Evolutionary conservation across 2,329 filamentous ascomycete genomes (phyloP), one percentile per base, ranked within the genome.

Genomic region (Trichoderma lentiforme): DNA sequence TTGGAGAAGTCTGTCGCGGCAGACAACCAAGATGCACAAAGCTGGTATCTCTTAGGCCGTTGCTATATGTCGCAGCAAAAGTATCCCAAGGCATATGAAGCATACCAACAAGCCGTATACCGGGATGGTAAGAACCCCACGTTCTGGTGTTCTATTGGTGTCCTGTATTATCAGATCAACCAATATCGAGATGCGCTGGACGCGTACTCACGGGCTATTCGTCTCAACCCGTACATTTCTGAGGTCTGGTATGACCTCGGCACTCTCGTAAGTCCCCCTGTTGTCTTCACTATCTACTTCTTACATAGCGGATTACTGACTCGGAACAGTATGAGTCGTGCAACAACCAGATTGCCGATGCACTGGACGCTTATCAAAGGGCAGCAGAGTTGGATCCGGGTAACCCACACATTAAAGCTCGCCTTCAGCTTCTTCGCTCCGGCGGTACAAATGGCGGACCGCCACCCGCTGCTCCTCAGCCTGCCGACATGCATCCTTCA

Each of bases 61-160:
- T 98, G 96, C 85, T 99, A 98, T 86, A 98, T 99, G 96, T 97
- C 95, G 75, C 95, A 98, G 83, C 94, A 97, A 81, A 98, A 98
- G 82, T 98, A 98, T 78, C 95, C 95, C 78, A 98, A 98, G 82
- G 96, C 96, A 0, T 98, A 98, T 78, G 96, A 99, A 80, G 95
- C 96, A 6, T 98, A 98, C 82, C 96, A 99, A 81, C 96, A 99
- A 84, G 96, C 96, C 3, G 96, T 99, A 51, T 99, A 99, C 80
- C 94, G 96, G 71, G 96, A 99, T 80, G 96, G 96, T 39, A 92
- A 96, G 76, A 98, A 98, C 81, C 96, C 96, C 21, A 98, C 96
- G 2, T 99, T 98, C 85, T 99, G 96, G 96, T 98, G 96, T 85
- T 98, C 95, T 11, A 99, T 99, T 80, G 96, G 96, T 81, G 96